Base-by-base conservation (phyloP, 179 eudicot genomes). In the Beta lomatogona region DNA sequence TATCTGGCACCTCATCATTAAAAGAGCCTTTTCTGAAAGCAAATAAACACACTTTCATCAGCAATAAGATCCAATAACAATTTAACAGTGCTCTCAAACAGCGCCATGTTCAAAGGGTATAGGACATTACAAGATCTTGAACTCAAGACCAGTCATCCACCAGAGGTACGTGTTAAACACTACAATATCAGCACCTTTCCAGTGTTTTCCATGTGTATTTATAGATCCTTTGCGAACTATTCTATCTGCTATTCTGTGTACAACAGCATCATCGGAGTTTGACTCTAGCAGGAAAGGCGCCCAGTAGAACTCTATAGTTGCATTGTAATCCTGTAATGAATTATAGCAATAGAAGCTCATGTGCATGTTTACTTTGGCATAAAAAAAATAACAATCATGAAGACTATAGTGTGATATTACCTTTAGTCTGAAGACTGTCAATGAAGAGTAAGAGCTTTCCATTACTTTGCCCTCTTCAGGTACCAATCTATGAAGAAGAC, bases 131-230 rank as follows among this genome's bases (percentile, higher is more conserved):
- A 93, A 77, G 81, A 95, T 90, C 73, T 92, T 95, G 88, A 95
- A 90, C 66, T 88, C 75, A 53, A 85, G 87, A 79, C 98, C 98
- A 58, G 94, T 89, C 93, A 96, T 92, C 99, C 99, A 96, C 99
- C 99, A 96, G n/a, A 93, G 89, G 78, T 96, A 96, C 16, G 99
- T 90, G 77, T 93, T 96, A 91, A 96, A 96, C 3, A 96, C 92
- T 74, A 96, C 77, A 11, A 93, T 91, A 83, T 96, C 98, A 14
- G 86, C 98, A 57, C 94, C 95, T 87, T 90, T 89, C 99, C 99
- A 96, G 78, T 87, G 68, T 58, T 87, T 79, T 13, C 94, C 98
- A 60, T 96, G 99, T 77, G 81, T 90, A 14, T 86, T 87, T 31
- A 96, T 93, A 2, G 99, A 94, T 5, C 91, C 93, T 80, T 89